phyloP scores from a whole-genome alignment of 257 asterid genomes.

The Solanum rostratum region DNA sequence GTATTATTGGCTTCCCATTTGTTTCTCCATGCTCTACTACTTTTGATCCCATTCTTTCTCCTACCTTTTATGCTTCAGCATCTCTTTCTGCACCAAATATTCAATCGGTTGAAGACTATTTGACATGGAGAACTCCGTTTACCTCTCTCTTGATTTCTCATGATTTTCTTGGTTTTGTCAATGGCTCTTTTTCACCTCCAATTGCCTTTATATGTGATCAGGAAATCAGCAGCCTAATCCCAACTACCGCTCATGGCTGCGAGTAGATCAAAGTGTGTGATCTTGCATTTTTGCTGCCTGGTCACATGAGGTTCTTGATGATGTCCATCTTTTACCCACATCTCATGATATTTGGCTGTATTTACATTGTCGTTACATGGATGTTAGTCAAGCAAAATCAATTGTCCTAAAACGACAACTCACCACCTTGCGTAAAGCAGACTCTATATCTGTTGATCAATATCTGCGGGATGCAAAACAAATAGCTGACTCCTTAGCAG shows the following conservation, averaged over 20 bases:
- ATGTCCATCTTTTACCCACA: too few species aligned
- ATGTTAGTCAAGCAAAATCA: background rate
- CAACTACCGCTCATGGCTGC: background rate
- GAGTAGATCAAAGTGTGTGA: background rate
- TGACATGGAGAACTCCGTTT: background rate
- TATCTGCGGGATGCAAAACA: too few species aligned
- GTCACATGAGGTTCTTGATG: too few species aligned
- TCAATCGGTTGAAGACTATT: background rate
- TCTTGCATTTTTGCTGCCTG: too few species aligned
- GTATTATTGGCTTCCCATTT: background rate
- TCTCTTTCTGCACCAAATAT: background rate
- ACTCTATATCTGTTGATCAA: too few species aligned
- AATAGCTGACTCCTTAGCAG: too few species aligned
- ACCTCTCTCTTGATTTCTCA: background rate
- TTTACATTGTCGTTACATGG: background rate
- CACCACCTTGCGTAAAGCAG: too few species aligned
- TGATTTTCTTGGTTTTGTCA: too few species aligned
- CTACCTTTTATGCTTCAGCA: background rate
- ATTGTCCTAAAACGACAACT: background rate
- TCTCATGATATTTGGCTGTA: background rate
- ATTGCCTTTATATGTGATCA: background rate
- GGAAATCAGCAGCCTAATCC: background rate
- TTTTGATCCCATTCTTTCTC: background rate
- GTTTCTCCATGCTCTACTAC: background rate
- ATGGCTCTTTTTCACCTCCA: too few species aligned